These are phyloP conservation scores for Triticum monococcum DNA, from an alignment of 176 grass and related monocot genomes.

Conservation along the genomic window DNA sequence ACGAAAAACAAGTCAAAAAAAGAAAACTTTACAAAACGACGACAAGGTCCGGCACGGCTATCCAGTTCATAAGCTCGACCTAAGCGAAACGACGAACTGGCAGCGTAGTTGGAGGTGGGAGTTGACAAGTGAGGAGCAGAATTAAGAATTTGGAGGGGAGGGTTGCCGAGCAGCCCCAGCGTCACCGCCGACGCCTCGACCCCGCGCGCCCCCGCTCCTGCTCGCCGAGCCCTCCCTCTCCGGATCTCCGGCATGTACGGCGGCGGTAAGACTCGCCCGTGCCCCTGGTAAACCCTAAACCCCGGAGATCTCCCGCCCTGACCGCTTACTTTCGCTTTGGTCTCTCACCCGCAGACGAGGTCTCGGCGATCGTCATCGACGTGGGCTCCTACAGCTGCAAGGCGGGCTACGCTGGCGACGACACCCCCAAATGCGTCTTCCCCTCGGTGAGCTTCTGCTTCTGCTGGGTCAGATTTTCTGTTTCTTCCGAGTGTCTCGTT, in stretches of 20 bases:
- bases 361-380: constrained; percentile 95
- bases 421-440: constrained; percentile 95
- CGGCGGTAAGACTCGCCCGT: constrained; percentile 63
- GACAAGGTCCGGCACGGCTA: too few relatives aligned
- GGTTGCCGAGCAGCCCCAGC: neutral
- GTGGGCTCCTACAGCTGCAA: constrained; percentile 98
- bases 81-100: too few relatives aligned
- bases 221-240: neutral
- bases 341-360: constrained; percentile 63
- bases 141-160: too few relatives aligned
- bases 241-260: constrained; percentile 73
- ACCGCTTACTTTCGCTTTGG: neutral
- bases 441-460: constrained; percentile 61
- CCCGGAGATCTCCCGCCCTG: constrained; percentile 33
- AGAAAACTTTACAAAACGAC: too few relatives aligned
- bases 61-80: too few relatives aligned
- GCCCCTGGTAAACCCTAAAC: constrained; percentile 33
- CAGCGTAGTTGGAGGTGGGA: too few relatives aligned
- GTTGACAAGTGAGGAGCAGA: too few relatives aligned
- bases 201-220: neutral
- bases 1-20: too few relatives aligned
- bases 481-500: neutral
- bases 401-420: constrained; percentile 94
- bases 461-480: neutral
- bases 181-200: neutral